Base-by-base conservation (phyloP, 306 rosid species). In the Malus orientalis region DNA sequence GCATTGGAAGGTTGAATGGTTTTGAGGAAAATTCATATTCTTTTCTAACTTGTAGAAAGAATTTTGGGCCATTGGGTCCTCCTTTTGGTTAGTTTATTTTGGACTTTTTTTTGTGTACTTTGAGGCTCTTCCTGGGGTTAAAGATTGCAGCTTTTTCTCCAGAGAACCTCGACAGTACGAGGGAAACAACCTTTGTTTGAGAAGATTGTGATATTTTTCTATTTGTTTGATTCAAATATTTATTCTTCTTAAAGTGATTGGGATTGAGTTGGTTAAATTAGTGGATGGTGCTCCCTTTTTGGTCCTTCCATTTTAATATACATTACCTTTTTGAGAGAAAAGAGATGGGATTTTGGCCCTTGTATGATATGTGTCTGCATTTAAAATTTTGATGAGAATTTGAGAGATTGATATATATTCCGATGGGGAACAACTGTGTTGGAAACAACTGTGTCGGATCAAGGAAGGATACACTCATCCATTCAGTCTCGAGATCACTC, bases 351-450 rank as follows among this genome's bases (percentile, higher is more conserved):
- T 60, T 71, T 27, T 18, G 58, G 55, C 13, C 19, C 59, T 53
- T 64, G 20, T 64, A 59, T 69, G 71, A 44, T 75, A 33, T 71
- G 55, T 25, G 40, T 27, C 60, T 64, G 69, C 69, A 38, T 70
- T 55, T 81, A 25, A 72, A 65, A 10, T 25, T 72, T 27, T 47
- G 47, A 44, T 20, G 57, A 79, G 63, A 57, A 57, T n/a, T 57
- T 36, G 60, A 57, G 68, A 27, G 4, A 60, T 23, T 42, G 53
- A 8, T 22, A 11, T 19, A 4, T 36, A 11, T 19, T 76, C 79
- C 84, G 83, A 95, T 95, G 97, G 98, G 98, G 68, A 92, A 95
- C 84, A 88, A 80, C 72, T 90, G 98, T 51, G 84, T 92, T 5
- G 98, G 98, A 73, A 92, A 94, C 84, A 88, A 80, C 72, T 90